A percentile compares a stretch with the other conserved stretches of the same genome.
phyloP scores from a whole-genome alignment of 768 basidiomycete species.

The Amanita subjunquillea region DNA sequence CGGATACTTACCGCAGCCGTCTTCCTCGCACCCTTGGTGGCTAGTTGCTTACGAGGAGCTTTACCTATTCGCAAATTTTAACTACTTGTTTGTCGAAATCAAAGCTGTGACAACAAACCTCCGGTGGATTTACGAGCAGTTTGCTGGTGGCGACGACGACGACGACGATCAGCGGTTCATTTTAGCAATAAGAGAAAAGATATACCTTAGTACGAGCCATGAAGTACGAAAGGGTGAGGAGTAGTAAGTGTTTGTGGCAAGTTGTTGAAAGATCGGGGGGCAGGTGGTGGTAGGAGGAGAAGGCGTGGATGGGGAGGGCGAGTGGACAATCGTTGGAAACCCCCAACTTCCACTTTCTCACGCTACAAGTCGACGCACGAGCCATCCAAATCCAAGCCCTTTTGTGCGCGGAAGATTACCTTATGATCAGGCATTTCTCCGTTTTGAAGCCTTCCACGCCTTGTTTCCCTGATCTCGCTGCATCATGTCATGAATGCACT shows the following conservation, averaged over 20 bases:
- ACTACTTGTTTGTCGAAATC: constrained; percentile 12
- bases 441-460: constrained; percentile 13
- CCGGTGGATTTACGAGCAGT: constrained; percentile 99
- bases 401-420: constrained; percentile 40
- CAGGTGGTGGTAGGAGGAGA: constrained; percentile 28
- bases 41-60: constrained; percentile 89
- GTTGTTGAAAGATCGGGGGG: constrained; percentile 16
- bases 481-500: neutral
- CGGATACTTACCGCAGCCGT: constrained; percentile 53
- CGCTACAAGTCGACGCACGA: constrained; percentile 37
- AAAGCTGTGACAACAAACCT: constrained; percentile 43
- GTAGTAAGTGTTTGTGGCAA: constrained; percentile 10
- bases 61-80: constrained; percentile 43
- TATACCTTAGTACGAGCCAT: constrained; percentile 89
- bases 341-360: constrained; percentile 36
- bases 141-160: constrained; percentile 50
- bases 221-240: constrained; percentile 10
- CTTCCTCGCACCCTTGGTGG: constrained; percentile 93
- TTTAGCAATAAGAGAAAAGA: constrained; percentile 9
- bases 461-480: constrained; percentile 13
- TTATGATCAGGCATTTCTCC: constrained; percentile 19
- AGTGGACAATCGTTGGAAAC: constrained; percentile 23
- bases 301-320: constrained; percentile 19
- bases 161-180: constrained; percentile 14
- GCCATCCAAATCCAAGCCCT: constrained; percentile 38